Evolutionary conservation across 1,139 yeast genomes (phyloP).

Genomic region (Hemisphaericaspora subhashii): DNA sequence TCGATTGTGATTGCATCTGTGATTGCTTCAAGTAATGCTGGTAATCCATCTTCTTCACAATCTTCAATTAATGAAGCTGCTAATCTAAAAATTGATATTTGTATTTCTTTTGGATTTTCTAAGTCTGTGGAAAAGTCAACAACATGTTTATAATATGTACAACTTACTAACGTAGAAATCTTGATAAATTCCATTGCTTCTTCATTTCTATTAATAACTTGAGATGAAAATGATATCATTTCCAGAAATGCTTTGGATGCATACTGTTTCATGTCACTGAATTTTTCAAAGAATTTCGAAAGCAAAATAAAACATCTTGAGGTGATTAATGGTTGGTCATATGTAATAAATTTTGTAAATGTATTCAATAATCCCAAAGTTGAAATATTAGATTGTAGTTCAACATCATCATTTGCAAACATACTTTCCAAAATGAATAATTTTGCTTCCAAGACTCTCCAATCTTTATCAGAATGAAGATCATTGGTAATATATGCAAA

Average conservation of each 20-base stretch:
- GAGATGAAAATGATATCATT: constrained; percentile 29
- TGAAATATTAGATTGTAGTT: constrained; percentile 19
- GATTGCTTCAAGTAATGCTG: constrained; percentile 71
- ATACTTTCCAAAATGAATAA: constrained; percentile 42
- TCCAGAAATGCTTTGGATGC: constrained; percentile 36
- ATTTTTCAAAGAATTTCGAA: constrained; percentile 60
- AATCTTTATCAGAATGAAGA: constrained; percentile 16
- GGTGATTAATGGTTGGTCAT: constrained; percentile 32
- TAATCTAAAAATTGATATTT: constrained; percentile 29
- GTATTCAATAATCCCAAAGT: constrained; percentile 23
- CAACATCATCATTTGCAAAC: constrained; percentile 46
- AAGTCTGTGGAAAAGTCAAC: constrained; percentile 32
- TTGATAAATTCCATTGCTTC: constrained; percentile 23
- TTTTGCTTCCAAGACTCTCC: constrained; percentile 38
- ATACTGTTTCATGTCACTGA: constrained; percentile 32
- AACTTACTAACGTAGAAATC: constrained; percentile 51
- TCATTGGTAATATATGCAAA: constrained; percentile 23
- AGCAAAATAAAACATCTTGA: constrained; percentile 49
- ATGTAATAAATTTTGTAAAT: constrained; percentile 20
- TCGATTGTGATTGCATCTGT: constrained; percentile 52
- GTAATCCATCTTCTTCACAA: constrained; percentile 80
- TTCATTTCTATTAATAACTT: constrained; percentile 14
- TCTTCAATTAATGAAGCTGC: constrained; percentile 50
- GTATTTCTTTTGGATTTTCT: constrained; percentile 20
- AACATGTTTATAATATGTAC: constrained; percentile 53